Evolutionary conservation across 257 asterid genomes (phyloP).

Genomic region (Primulina eburnea): DNA sequence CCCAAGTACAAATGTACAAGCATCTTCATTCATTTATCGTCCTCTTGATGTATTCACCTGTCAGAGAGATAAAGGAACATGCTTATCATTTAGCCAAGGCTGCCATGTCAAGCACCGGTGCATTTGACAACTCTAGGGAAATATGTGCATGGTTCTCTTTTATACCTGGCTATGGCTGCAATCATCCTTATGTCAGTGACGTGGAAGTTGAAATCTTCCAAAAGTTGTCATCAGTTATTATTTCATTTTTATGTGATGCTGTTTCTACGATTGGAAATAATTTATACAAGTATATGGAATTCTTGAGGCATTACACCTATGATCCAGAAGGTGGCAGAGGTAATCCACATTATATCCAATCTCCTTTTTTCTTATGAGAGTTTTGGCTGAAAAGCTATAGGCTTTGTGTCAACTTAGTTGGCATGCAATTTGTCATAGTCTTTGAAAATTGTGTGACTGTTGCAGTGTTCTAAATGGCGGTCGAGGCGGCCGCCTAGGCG

Average conservation of each 20-base stretch:
- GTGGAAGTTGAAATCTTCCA: conserved; percentile 48
- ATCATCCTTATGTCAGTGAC: conserved; percentile 33
- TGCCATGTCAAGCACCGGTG: conserved; percentile 87
- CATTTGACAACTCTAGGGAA: conserved; percentile 77
- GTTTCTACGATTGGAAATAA: conserved; percentile 72
- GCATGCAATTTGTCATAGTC: background rate
- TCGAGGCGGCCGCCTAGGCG: too few species aligned
- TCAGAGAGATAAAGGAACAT: conserved; percentile 53
- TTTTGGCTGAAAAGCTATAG: conserved; percentile 2
- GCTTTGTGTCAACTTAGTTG: background rate
- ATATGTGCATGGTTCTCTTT: conserved; percentile 79
- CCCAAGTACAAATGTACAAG: conserved; percentile 64
- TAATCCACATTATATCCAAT: conserved; percentile 30
- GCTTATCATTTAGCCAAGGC: conserved; percentile 77
- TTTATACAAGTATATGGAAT: conserved; percentile 63
- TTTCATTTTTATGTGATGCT: conserved; percentile 80
- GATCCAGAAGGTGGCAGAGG: conserved; percentile 52
- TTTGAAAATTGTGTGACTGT: too few species aligned
- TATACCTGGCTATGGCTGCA: conserved; percentile 63
- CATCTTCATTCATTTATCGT: conserved; percentile 56
- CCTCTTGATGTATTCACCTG: conserved; percentile 59
- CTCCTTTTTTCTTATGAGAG: conserved; percentile 16
- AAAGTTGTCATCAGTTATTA: conserved; percentile 62
- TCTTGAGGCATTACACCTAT: conserved; percentile 43
- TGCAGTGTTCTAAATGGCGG: too few species aligned